Evolutionary conservation across 495 filamentous ascomycete genomes (phyloP).

Genomic region (Corynascus novoguineensis): DNA sequence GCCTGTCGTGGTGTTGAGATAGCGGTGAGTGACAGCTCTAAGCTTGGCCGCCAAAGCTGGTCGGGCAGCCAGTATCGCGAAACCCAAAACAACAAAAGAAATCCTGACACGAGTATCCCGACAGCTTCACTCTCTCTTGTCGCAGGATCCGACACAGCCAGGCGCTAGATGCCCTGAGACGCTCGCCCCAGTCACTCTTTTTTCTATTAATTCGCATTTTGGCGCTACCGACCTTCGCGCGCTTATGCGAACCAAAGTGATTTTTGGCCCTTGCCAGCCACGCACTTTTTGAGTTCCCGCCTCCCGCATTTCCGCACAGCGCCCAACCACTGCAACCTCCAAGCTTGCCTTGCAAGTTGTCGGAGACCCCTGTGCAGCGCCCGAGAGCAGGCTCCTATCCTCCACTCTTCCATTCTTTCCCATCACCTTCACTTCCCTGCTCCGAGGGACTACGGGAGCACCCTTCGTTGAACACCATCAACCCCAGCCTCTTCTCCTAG

Average conservation of each 20-base stretch:
- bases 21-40: constrained; percentile 10
- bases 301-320: constrained; percentile 26
- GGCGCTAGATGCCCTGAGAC: constrained; percentile 15
- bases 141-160: constrained; percentile 20
- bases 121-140: constrained; percentile 19
- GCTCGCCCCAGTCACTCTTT: constrained; percentile 15
- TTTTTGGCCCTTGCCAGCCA: constrained; percentile 27
- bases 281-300: constrained; percentile 26
- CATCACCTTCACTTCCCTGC: constrained; percentile 1
- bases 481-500: constrained; percentile 10
- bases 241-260: constrained; percentile 8
- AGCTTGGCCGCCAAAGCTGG: constrained; percentile 15
- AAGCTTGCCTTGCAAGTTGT: constrained; percentile 5
- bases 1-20: constrained; percentile 6
- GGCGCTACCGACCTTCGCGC: constrained; percentile 10
- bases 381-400: constrained; percentile 9
- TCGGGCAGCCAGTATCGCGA: constrained; percentile 22
- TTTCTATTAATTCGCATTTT: constrained; percentile 3
- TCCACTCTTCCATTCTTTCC: constrained; percentile 11
- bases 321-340: constrained; percentile 9
- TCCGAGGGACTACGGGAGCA: constrained; percentile 12
- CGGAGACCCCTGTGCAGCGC: constrained; percentile 5
- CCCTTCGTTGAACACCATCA: background rate
- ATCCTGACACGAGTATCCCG: constrained; percentile 10
- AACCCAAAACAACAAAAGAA: background rate